Base-by-base conservation (phyloP, 2,329 filamentous ascomycete genomes). In the Septoria linicola region DNA sequence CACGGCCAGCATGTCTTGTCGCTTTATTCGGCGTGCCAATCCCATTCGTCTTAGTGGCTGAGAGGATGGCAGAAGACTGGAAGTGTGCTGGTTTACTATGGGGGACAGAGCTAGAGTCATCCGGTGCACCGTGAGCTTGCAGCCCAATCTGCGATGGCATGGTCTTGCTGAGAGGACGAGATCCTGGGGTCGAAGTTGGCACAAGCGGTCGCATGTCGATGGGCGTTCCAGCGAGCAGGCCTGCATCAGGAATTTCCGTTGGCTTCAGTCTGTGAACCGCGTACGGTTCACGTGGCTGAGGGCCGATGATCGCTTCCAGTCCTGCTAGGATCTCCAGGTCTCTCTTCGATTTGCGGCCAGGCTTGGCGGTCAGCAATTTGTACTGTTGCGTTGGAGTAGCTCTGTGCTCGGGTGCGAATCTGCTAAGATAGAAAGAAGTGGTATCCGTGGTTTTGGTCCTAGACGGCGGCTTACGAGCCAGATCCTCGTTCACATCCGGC, bases 311-410 rank as follows among this genome's bases (percentile, higher is more conserved):
- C 11, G 32, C 37, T 23, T 42, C 44, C 14, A 53, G 41, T 16
- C 39, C 32, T 11, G 50, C 41, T 20, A 54, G 32, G 11, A 48
- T 19, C 30, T 49, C 51, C 30, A 50, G 30, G 21, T 41, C 47
- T 39, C 30, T 48, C 41, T 49, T 44, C 8, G 41, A 42, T 31
- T 49, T 54, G 5, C 51, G 51, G 2, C 51, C 46, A 3, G 30
- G 30, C 23, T 54, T 41, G 16, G 47, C 44, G 14, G 35, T 39
- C 4, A 48, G 23, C 14, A 39, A 23, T 31, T 36, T 21, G 19
- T 49, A 30, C 32, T 49, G 46, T 27, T 49, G 46, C 46, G 34
- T 37, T n/a, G 46, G 46, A 13, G 40, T 49, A 8, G 37, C 46
- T 25, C 37, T 35, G 13, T 49, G 36, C 27, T 42, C 40, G n/a